Evolutionary conservation across 768 basidiomycete genomes (phyloP).

Genomic region (Auricularia cornea): DNA sequence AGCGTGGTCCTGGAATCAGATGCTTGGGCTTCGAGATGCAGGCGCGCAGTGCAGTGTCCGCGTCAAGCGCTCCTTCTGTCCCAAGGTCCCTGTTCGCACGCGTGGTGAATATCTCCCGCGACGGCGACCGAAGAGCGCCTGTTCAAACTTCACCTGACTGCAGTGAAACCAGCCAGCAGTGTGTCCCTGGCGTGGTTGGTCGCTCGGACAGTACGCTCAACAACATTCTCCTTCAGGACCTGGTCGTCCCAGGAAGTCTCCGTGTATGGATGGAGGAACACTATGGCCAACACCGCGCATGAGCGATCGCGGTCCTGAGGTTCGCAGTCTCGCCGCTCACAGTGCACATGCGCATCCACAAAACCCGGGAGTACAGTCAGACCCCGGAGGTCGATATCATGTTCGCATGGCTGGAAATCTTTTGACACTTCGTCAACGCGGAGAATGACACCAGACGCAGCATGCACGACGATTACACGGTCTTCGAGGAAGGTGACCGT

Average conservation of each 20-base stretch:
- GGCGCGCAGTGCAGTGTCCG: conserved; percentile 49
- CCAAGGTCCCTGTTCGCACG: conserved; percentile 43
- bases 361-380: conserved; percentile 49
- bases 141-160: conserved; percentile 40
- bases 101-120: neutral
- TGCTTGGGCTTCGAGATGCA: conserved; percentile 41
- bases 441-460: conserved; percentile 39
- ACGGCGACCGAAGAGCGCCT: too few relatives aligned
- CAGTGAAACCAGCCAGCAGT: conserved; percentile 54
- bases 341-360: conserved; percentile 49
- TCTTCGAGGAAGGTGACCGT: conserved; percentile 33
- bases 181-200: conserved; percentile 50
- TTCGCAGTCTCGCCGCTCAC: conserved; percentile 27
- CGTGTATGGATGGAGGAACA: conserved; percentile 53
- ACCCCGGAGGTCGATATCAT: conserved; percentile 37
- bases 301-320: neutral
- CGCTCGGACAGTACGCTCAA: conserved; percentile 53
- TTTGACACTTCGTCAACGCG: conserved; percentile 25
- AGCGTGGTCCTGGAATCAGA: conserved; percentile 52
- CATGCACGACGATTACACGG: conserved; percentile 41
- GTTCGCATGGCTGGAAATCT: conserved; percentile 11
- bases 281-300: conserved; percentile 19
- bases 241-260: conserved; percentile 59
- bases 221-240: conserved; percentile 46
- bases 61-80: conserved; percentile 59